Evolutionary conservation across 768 basidiomycete species (phyloP).

Genomic region (Glaciozyma martinii): DNA sequence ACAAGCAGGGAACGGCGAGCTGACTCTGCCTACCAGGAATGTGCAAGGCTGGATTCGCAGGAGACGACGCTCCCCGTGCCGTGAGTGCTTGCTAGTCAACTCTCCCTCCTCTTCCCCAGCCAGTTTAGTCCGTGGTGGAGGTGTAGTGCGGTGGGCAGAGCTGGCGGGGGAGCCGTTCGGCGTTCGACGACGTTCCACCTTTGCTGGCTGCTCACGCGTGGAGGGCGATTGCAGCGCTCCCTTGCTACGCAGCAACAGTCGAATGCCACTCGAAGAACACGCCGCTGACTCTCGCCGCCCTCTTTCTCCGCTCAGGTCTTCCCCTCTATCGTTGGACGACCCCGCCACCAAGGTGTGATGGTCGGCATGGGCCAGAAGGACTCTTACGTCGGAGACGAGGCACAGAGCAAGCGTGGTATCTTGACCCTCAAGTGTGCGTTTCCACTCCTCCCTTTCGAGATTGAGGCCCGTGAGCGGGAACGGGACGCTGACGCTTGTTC

Average conservation of each 20-base stretch:
- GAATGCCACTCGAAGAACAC: background rate
- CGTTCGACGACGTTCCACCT: background rate
- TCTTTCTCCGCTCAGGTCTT: slow-evolving; percentile 35
- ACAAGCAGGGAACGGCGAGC: no score
- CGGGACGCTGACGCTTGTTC: background rate
- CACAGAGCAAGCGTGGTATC: slow-evolving; percentile 90
- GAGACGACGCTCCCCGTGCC: slow-evolving; percentile 81
- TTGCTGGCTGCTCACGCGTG: background rate
- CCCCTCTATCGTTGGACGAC: slow-evolving; percentile 80
- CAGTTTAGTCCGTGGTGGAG: background rate
- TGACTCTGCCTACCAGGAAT: background rate
- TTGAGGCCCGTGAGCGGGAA: background rate
- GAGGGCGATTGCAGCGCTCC: background rate
- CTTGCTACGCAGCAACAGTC: background rate
- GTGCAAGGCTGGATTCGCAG: slow-evolving; percentile 46
- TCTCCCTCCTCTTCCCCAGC: background rate
- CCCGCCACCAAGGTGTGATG: slow-evolving; percentile 91
- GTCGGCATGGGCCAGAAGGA: slow-evolving; percentile 96
- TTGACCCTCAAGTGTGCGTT: slow-evolving; percentile 59
- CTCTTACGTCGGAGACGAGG: slow-evolving; percentile 90
- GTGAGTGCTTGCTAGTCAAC: slow-evolving; percentile 48
- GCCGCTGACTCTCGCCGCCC: slow-evolving; percentile 6
- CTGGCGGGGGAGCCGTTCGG: background rate
- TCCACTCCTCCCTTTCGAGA: background rate
- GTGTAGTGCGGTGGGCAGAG: no score